phyloP scores from a whole-genome alignment of 2,329 filamentous ascomycete genomes.

The Aspergillus piperis region DNA sequence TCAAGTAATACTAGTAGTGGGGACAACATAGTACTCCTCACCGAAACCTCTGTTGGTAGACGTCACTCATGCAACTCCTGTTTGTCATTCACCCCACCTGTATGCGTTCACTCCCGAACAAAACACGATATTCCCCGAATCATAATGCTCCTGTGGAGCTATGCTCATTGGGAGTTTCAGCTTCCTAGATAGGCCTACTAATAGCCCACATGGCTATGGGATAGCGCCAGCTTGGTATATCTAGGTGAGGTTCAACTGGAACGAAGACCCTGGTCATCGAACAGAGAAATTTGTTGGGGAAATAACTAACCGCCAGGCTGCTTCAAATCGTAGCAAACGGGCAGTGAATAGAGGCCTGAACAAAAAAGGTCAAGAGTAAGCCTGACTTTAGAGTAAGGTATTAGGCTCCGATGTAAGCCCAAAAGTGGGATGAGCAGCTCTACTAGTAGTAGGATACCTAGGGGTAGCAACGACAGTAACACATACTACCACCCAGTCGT shows the following conservation, averaged over 20 bases:
- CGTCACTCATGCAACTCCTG: slow-evolving; percentile 1
- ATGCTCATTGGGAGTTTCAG: too few relatives aligned
- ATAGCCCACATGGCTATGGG: too few relatives aligned
- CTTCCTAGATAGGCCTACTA: too few relatives aligned
- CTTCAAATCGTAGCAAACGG: background rate
- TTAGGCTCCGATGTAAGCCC: slow-evolving; percentile 2
- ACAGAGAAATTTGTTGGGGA: too few relatives aligned
- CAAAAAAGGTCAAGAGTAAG: background rate
- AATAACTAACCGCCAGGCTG: too few relatives aligned
- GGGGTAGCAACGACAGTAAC: background rate
- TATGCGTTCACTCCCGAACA: background rate
- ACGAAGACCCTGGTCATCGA: too few relatives aligned
- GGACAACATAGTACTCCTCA: background rate
- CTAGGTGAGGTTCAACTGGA: too few relatives aligned
- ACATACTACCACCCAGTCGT: too few relatives aligned
- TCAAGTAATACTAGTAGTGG: background rate
- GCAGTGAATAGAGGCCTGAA: background rate
- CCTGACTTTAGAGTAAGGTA: background rate
- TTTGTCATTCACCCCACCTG: slow-evolving; percentile 2
- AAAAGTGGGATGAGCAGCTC: background rate
- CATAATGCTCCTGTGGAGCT: background rate
- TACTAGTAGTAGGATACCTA: background rate
- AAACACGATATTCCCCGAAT: background rate
- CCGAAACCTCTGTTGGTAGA: background rate
- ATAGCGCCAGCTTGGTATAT: too few relatives aligned